Evolutionary conservation across 371 early-diverging fungal species (phyloP).

Genomic region (Batkoa obscura): DNA sequence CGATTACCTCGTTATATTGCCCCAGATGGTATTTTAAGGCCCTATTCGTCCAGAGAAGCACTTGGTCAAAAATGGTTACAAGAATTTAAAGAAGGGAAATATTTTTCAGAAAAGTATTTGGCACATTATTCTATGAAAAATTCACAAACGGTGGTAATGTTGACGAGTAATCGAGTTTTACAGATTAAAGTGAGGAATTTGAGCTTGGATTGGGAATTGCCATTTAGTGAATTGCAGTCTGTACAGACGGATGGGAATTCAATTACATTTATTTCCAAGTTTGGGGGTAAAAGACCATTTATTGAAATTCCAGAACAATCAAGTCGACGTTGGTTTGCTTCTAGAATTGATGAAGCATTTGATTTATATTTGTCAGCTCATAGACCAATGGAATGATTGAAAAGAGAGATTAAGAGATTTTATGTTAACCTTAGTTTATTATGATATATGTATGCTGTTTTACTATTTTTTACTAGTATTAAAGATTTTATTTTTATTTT

Average conservation of each 20-base stretch:
- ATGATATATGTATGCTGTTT: neutral
- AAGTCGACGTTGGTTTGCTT: neutral
- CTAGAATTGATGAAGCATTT: constrained; percentile 1
- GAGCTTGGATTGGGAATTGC: constrained; percentile 5
- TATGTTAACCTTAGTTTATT: neutral
- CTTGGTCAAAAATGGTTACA: constrained; percentile 83
- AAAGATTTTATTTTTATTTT: too few relatives aligned
- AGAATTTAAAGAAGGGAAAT: constrained; percentile 58
- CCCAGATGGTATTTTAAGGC: constrained; percentile 54
- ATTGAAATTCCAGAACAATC: neutral
- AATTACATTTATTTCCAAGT: neutral
- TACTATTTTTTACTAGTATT: neutral
- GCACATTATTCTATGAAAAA: constrained; percentile 31
- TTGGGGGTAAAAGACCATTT: neutral
- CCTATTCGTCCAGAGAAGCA: constrained; percentile 64
- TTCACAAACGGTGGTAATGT: constrained; percentile 1
- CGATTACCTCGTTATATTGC: constrained; percentile 77
- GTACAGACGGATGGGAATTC: neutral
- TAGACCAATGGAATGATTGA: neutral
- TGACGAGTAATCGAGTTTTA: neutral
- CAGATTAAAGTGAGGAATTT: neutral
- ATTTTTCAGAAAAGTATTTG: constrained; percentile 67
- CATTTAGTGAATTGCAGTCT: constrained; percentile 1
- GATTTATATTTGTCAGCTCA: neutral
- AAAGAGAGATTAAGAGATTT: neutral